Conservation (phyloP, 352 stramenopile genomes). For the Phytophthora foliorum region DNA sequence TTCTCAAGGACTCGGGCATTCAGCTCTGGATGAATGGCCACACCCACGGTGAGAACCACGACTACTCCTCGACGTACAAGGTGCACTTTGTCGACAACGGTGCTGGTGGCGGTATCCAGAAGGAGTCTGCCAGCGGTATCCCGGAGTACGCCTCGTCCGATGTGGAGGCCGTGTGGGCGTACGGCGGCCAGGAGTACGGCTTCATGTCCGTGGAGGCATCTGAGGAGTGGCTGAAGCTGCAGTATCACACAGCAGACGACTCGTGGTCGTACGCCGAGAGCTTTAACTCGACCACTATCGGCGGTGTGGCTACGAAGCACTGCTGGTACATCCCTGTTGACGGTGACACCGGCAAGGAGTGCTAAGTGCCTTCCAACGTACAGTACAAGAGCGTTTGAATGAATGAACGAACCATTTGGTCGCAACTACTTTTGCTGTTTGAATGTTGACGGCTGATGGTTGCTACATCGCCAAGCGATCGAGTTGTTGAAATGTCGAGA, state of each 20-base stretch:
- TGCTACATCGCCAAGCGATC: constrained; percentile 6
- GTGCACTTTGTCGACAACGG: constrained; percentile 84
- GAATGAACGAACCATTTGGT: constrained; percentile 23
- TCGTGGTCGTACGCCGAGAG: constrained; percentile 63
- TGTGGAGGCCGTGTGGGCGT: constrained; percentile 71
- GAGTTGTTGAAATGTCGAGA: constrained; percentile 11
- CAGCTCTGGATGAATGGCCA: constrained; percentile 64
- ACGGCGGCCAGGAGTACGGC: constrained; percentile 69
- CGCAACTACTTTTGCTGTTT: constrained; percentile 3
- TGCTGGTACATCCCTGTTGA: constrained; percentile 76
- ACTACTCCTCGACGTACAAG: constrained; percentile 54
- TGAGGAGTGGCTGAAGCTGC: constrained; percentile 71
- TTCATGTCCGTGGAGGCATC: constrained; percentile 69
- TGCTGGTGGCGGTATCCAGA: constrained; percentile 78
- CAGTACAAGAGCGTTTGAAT: constrained; percentile 20
- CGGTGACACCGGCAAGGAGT: constrained; percentile 44
- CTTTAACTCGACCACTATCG: constrained; percentile 48
- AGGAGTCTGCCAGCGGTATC: constrained; percentile 74
- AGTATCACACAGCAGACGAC: constrained; percentile 70
- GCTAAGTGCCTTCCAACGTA: constrained; percentile 25
- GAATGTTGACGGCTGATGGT: constrained; percentile 2
- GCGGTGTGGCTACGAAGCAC: constrained; percentile 65
- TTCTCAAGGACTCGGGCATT: constrained; percentile 46
- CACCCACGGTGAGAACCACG: constrained; percentile 77
- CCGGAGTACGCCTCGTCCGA: constrained; percentile 54